phyloP scores from a whole-genome alignment of 2,329 filamentous ascomycete genomes.

The Trichoderma cornu-damae region DNA sequence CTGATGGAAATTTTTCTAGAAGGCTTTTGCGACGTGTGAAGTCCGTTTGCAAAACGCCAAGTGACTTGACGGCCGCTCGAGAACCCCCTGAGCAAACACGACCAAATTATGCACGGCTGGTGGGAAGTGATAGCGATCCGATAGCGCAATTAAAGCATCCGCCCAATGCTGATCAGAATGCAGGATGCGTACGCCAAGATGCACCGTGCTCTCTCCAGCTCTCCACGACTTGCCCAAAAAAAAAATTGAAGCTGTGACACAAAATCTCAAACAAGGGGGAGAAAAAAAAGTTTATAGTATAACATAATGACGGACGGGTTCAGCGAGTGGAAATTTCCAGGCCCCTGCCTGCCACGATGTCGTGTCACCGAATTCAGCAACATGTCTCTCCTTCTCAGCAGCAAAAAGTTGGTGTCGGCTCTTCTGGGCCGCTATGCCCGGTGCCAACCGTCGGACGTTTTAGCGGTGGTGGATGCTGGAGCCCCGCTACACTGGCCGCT shows the following conservation, averaged over 20 bases:
- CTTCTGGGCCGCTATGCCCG: not conserved
- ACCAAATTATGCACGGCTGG: slow-evolving; percentile 10
- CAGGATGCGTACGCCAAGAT: not conserved
- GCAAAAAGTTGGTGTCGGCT: not conserved
- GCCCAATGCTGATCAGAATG: slow-evolving; percentile 4
- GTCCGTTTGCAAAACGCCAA: slow-evolving; percentile 15
- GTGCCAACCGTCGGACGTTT: slow-evolving; percentile 3
- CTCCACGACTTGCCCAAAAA: not conserved
- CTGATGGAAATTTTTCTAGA: not conserved
- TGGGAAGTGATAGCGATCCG: slow-evolving; percentile 16
- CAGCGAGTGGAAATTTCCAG: slow-evolving; percentile 18
- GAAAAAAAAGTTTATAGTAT: not conserved
- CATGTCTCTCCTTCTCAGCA: not conserved
- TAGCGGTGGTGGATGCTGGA: slow-evolving; percentile 8
- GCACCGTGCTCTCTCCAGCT: not conserved
- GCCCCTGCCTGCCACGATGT: not conserved
- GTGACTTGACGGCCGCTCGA: slow-evolving; percentile 18
- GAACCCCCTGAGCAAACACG: slow-evolving; percentile 31
- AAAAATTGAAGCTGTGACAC: not conserved
- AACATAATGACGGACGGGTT: not conserved
- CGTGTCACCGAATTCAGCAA: slow-evolving; percentile 1
- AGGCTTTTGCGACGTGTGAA: slow-evolving; percentile 6
- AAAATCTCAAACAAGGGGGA: slow-evolving; percentile 4
- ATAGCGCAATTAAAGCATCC: slow-evolving; percentile 16
- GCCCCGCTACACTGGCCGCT: slow-evolving; percentile 9